phyloP scores from a whole-genome alignment of 306 rosid genomes.

The Cucurbita moschata region DNA sequence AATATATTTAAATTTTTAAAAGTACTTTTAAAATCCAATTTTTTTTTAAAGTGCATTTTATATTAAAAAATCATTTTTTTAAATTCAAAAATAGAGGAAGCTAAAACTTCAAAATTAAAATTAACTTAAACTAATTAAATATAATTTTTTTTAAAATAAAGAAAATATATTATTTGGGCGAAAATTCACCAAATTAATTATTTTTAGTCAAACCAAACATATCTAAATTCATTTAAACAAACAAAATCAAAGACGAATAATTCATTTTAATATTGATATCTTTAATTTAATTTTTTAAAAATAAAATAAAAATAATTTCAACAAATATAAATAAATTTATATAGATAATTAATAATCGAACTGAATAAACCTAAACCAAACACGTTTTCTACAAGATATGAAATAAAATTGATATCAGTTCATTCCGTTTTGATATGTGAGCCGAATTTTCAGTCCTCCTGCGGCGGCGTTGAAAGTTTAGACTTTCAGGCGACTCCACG shows the following conservation, averaged over 20 bases:
- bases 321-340: no score
- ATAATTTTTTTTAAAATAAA: no score
- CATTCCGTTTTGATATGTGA: neutral
- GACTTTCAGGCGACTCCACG: neutral
- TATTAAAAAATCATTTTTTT: no score
- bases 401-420: neutral
- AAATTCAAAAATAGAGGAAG: no score
- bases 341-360: neutral
- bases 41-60: neutral
- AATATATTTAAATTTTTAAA: no score
- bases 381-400: neutral
- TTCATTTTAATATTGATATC: neutral
- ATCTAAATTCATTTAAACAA: neutral
- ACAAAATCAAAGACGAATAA: neutral
- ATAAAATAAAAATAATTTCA: no score
- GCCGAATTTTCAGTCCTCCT: neutral
- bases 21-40: no score
- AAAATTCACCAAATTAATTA: neutral
- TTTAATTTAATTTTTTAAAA: no score
- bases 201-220: neutral
- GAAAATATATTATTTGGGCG: no score
- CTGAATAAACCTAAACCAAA: neutral
- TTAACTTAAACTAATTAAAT: neutral
- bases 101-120: no score
- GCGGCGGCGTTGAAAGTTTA: neutral